Evolutionary conservation across 179 eudicot genomes (phyloP).

Genomic region (Spergularia azorica): DNA sequence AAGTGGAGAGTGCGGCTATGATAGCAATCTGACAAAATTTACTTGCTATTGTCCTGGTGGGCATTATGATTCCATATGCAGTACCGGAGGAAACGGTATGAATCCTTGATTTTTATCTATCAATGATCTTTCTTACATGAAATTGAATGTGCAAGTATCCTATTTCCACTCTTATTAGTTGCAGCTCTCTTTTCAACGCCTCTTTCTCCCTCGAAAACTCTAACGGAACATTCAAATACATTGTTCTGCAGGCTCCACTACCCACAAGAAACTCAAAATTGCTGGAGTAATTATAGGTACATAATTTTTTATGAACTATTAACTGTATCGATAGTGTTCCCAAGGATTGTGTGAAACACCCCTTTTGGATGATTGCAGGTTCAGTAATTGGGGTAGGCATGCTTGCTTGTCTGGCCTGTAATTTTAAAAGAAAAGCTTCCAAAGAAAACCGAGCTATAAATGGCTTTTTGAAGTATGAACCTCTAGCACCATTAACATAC

Average conservation of each 20-base stretch:
- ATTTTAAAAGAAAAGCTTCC: neutral
- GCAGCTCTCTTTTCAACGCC: neutral
- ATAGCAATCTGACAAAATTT: neutral
- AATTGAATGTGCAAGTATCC: too few species aligned
- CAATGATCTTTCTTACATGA: too few species aligned
- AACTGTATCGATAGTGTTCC: neutral
- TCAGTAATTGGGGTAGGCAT: slow-evolving; percentile 11
- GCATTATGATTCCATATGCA: neutral
- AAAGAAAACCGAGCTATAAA: slow-evolving; percentile 15
- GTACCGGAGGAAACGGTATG: neutral
- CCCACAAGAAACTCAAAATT: neutral
- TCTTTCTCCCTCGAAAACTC: neutral
- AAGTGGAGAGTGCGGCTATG: slow-evolving; percentile 14
- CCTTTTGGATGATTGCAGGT: too few species aligned
- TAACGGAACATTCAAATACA: neutral
- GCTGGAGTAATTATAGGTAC: neutral
- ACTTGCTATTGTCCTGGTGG: slow-evolving; percentile 9
- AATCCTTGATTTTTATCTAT: neutral
- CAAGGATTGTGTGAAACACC: neutral
- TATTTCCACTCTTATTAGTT: too few species aligned
- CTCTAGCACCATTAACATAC: slow-evolving; percentile 18
- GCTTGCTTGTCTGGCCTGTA: neutral
- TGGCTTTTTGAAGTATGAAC: slow-evolving; percentile 19
- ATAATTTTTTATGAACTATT: neutral
- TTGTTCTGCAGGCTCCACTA: slow-evolving; percentile 8